Evolutionary conservation across 2,329 filamentous ascomycete species (phyloP), one percentile per base, ranked within the genome.

Genomic region (Fusarium ambrosium): DNA sequence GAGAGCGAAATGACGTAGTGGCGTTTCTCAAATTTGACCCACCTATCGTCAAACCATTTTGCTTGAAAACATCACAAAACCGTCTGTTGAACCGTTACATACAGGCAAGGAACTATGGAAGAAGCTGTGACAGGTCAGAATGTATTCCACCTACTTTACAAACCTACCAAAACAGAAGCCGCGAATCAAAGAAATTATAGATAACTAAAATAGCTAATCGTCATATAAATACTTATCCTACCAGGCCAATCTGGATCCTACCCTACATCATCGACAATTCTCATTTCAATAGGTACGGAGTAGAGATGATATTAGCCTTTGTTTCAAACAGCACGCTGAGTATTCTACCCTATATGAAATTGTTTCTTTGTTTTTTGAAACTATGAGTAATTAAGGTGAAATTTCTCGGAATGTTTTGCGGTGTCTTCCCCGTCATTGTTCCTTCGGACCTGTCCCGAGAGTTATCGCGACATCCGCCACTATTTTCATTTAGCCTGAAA

Each of bases 141-240:
- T 10, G 0, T 27, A 6, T 18, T 18, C 2, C 9, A 27, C 10
- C 9, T 5, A 5, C 4, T 9, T 18, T 10, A 2, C 2, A 48
- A 18, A 6, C 2, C 6, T 0, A 5, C 8, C 2, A 2, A 27
- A 10, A 3, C 2, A 9, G 9, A 1, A 10, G 3, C 2, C 2
- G 10, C 16, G 8, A 48, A 11, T 14, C 6, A 11, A 18, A 11
- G 9, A 9, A 4, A 10, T 48, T 10, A 48, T 2, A 2, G 8
- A 11, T 18, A 6, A 9, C 45, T 6, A 1, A 10, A 18, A 27
- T 48, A 27, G 16, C 22, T 27, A 11, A 6, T 2, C 10, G 1
- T 27, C 8, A 4, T 48, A 0, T 48, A 6, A 1, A 1, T 34
- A 5, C 32, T 11, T 34, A 24, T 16, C 1, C 41, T 16, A 2